Conservation (phyloP, 805 yeast species). For the Candida easanensis region DNA sequence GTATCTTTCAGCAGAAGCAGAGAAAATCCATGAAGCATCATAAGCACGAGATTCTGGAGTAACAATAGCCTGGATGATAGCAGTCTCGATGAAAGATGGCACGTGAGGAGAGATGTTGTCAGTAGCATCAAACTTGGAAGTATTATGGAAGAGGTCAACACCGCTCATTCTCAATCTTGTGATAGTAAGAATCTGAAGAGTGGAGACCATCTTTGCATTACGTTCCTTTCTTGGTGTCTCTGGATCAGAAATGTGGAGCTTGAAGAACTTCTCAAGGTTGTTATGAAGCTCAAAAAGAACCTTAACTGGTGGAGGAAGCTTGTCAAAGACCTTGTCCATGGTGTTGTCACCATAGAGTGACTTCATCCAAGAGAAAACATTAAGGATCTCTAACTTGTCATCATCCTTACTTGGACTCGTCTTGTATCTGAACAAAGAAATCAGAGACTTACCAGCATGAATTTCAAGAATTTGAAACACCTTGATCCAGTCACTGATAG, state of each 20-base stretch:
- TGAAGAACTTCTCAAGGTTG: slow-evolving; percentile 62
- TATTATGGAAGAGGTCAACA: slow-evolving; percentile 40
- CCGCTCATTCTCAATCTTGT: slow-evolving; percentile 65
- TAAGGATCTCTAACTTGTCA: slow-evolving; percentile 61
- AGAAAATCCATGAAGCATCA: slow-evolving; percentile 65
- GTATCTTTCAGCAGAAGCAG: slow-evolving; percentile 34
- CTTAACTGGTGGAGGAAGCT: slow-evolving; percentile 68
- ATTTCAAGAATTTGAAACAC: slow-evolving; percentile 72
- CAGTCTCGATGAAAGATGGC: slow-evolving; percentile 85
- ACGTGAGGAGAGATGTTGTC: slow-evolving; percentile 44
- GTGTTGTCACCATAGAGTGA: slow-evolving; percentile 46
- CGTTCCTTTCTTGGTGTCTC: slow-evolving; percentile 58
- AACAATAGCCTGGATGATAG: slow-evolving; percentile 67
- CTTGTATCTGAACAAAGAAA: slow-evolving; percentile 53
- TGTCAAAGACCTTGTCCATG: slow-evolving; percentile 39
- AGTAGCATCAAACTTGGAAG: slow-evolving; percentile 8
- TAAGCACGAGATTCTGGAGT: slow-evolving; percentile 78
- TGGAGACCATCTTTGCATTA: slow-evolving; percentile 62
- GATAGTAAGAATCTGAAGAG: slow-evolving; percentile 64
- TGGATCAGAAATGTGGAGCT: slow-evolving; percentile 61
- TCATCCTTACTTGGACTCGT: slow-evolving; percentile 32
- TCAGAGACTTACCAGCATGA: slow-evolving; percentile 54
- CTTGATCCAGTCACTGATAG: slow-evolving; percentile 74
- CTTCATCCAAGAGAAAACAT: slow-evolving; percentile 69
- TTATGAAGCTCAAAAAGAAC: slow-evolving; percentile 63